These are phyloP conservation scores for Ganoderma lucidum DNA, from an alignment of 1,284 basidiomycete species.

Conservation along the genomic window DNA sequence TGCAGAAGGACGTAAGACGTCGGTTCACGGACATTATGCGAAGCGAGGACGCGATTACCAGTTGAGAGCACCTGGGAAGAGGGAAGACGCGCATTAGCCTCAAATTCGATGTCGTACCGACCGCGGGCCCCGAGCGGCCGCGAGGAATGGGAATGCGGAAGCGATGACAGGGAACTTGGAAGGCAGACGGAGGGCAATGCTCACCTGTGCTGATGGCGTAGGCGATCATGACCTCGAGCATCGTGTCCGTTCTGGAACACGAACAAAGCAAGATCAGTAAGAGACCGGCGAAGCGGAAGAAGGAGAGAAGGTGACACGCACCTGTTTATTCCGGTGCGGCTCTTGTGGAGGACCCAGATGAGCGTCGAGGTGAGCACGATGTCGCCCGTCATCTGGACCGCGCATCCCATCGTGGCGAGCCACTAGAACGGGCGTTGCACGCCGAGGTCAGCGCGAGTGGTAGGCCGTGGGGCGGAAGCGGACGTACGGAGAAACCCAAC, in stretches of 20 bases:
- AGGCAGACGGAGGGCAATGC: neutral
- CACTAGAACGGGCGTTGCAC: neutral
- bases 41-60: conserved; percentile 7
- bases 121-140: no score
- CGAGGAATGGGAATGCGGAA: no score
- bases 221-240: conserved; percentile 14
- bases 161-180: neutral
- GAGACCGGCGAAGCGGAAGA: neutral
- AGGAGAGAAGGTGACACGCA: neutral
- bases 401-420: conserved; percentile 16
- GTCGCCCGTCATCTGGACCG: conserved; percentile 21
- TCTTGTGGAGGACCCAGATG: conserved; percentile 17
- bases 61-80: conserved; percentile 13
- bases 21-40: no score
- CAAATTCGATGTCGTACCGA: neutral
- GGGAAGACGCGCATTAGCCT: neutral
- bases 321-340: conserved; percentile 16
- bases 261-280: neutral
- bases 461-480: no score
- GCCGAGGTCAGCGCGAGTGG: neutral
- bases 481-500: conserved; percentile 15
- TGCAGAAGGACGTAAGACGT: neutral
- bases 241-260: conserved; percentile 18
- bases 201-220: conserved; percentile 20
- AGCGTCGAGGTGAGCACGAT: conserved; percentile 15